Evolutionary conservation across 306 rosid genomes (phyloP).

Genomic region (Trichosanthes cucumerina): DNA sequence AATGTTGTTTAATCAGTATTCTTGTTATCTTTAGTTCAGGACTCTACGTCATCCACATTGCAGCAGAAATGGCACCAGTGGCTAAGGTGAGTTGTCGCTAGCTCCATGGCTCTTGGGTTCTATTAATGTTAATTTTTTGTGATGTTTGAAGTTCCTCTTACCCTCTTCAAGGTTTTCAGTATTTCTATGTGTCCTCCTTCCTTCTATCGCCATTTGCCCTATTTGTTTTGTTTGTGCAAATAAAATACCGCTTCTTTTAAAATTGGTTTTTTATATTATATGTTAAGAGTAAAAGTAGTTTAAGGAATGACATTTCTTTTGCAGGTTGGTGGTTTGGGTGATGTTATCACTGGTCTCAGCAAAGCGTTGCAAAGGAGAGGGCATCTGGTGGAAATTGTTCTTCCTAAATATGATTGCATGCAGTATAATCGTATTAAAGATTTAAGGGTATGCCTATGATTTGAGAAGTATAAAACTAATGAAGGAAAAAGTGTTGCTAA

Average conservation of each 20-base stretch:
- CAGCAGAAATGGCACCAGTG: constrained; percentile 99
- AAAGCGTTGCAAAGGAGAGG: constrained; percentile 91
- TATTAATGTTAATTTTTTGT: background rate
- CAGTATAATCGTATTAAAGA: constrained; percentile 45
- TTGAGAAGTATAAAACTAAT: background rate
- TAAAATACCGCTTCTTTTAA: background rate
- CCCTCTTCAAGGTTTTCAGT: background rate
- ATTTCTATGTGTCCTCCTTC: background rate
- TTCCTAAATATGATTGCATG: constrained; percentile 95
- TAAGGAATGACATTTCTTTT: constrained; percentile 13
- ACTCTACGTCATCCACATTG: constrained; percentile 75
- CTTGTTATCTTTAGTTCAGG: constrained; percentile 60
- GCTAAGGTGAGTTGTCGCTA: constrained; percentile 63
- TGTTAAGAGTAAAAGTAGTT: background rate
- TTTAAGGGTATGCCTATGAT: constrained; percentile 51
- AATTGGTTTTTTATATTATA: background rate
- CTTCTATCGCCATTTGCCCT: background rate
- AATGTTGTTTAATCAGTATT: constrained; percentile 24
- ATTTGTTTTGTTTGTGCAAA: background rate
- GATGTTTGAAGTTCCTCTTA: background rate
- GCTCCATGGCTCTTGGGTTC: background rate
- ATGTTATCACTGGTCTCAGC: constrained; percentile 78
- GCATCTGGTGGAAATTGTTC: constrained; percentile 84
- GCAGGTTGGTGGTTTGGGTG: constrained; percentile 98
- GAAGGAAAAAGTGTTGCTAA: background rate